Evolutionary conservation across 495 filamentous ascomycete species (phyloP), one percentile per base, ranked within the genome.

Genomic region (Hypoxylon lenormandii): DNA sequence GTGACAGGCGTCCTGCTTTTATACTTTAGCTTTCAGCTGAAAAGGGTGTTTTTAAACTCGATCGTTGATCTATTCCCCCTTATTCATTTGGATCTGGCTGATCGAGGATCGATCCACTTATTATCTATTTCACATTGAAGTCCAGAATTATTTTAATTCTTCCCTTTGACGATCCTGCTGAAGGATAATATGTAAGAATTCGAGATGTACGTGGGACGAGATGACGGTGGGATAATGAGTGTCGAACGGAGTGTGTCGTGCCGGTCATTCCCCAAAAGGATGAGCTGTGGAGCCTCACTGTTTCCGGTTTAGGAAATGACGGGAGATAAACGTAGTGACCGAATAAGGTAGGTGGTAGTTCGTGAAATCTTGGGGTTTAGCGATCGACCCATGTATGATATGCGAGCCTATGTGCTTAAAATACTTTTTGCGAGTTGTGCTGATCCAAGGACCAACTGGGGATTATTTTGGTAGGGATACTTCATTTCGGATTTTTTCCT

Each of bases 331-430:
- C 16, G n/a, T 10, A 6, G 13, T 18, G 42, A 21, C 4, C 42
- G 16, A 45, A 45, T 45, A 15, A 21, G 42, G 42, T 45, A 45
- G 42, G 42, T 45, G 42, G 42, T 45, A 45, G 16, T 16, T 21
- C 8, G 5, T 8, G 5, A 45, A 16, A 15, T 11, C 16, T 6
- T 21, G 42, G 16, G 16, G 16, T 7, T 21, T 21, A 18, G 42
- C 16, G 21, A 15, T 11, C 16, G 21, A 21, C 42, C 21, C 42
- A 18, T 45, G 4, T 0, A 10, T 4, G 10, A 8, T 21, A 18
- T 45, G 16, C 16, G 16, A 21, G 16, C 16, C 10, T 33, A 3
- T 33, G 30, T 8, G 1, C 6, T 33, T 33, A 3, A 33, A 8
- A 33, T 8, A 8, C 6, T 33, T 8, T 33, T 33, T 33, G 4